Percentiles rank a stretch among this genome's conserved stretches.
These are phyloP conservation scores for Nelumbo lutea DNA, from an alignment of 164 flowering plant species.

Conservation along the genomic window DNA sequence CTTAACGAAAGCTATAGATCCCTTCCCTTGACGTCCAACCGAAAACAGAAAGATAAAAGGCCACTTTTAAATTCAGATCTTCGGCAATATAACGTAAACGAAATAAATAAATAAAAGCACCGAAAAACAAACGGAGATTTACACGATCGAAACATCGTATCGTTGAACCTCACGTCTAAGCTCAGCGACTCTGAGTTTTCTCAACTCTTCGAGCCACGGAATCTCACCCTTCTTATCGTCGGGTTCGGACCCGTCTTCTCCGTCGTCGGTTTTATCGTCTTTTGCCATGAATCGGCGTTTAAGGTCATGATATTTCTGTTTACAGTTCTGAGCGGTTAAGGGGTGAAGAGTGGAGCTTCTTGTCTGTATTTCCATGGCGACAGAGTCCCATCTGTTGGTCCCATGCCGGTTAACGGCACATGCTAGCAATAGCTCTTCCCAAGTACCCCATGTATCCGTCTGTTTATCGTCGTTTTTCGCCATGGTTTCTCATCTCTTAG, in stretches of 20 bases:
- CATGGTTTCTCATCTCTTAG: constrained; percentile 10
- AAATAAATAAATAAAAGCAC: background rate
- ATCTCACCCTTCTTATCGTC: constrained; percentile 13
- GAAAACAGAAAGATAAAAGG: background rate
- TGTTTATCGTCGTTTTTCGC: constrained; percentile 9
- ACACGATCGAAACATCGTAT: constrained; percentile 81
- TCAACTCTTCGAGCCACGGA: constrained; percentile 73
- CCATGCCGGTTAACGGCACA: constrained; percentile 90
- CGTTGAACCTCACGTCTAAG: constrained; percentile 65
- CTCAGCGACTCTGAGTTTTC: constrained; percentile 70
- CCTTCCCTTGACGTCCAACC: background rate
- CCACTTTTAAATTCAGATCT: constrained; percentile 4
- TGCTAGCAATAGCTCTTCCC: constrained; percentile 87
- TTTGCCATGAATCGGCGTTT: constrained; percentile 42
- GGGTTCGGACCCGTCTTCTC: constrained; percentile 3
- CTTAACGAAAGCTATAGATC: background rate
- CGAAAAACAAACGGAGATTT: constrained; percentile 14
- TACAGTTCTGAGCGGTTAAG: constrained; percentile 49
- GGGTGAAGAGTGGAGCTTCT: constrained; percentile 31
- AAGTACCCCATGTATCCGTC: constrained; percentile 58
- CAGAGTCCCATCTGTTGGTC: constrained; percentile 60
- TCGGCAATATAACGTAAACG: background rate
- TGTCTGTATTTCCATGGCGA: constrained; percentile 59
- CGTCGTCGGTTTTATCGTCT: constrained; percentile 2
- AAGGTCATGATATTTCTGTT: constrained; percentile 53